These are phyloP conservation scores for Sclerotinia borealis DNA, from an alignment of 2,329 filamentous ascomycete species.

Conservation along the genomic window DNA sequence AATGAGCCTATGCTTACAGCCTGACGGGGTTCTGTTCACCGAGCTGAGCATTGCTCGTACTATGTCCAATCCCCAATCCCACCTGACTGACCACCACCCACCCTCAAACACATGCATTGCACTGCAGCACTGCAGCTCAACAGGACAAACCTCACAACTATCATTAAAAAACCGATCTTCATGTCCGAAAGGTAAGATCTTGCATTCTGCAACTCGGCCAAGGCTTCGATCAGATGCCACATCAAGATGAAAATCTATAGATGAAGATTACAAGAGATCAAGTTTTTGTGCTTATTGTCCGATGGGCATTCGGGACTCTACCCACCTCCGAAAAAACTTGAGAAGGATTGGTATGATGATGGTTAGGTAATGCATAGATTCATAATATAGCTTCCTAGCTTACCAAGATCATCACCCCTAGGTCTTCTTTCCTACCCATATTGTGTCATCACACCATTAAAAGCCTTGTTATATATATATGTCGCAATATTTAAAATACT, in stretches of 20 bases:
- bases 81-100: not conserved
- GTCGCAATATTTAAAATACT: not conserved
- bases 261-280: not conserved
- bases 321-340: not conserved
- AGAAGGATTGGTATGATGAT: not conserved
- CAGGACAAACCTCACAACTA: not conserved
- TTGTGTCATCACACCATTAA: not conserved
- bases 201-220: not conserved
- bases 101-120: not conserved
- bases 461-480: not conserved
- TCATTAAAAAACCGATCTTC: constrained; percentile 1
- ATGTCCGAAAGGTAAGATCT: not conserved
- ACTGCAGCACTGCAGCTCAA: not conserved
- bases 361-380: not conserved
- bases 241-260: not conserved
- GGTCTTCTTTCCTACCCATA: not conserved
- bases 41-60: not conserved
- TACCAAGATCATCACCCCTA: not conserved
- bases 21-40: not conserved
- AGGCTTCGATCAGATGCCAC: not conserved
- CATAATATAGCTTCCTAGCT: not conserved
- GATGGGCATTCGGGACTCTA: not conserved
- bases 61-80: constrained; percentile 1
- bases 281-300: not conserved
- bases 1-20: not conserved